Evolutionary conservation across 306 rosid species (phyloP).

Genomic region (Fragaria vesca): DNA sequence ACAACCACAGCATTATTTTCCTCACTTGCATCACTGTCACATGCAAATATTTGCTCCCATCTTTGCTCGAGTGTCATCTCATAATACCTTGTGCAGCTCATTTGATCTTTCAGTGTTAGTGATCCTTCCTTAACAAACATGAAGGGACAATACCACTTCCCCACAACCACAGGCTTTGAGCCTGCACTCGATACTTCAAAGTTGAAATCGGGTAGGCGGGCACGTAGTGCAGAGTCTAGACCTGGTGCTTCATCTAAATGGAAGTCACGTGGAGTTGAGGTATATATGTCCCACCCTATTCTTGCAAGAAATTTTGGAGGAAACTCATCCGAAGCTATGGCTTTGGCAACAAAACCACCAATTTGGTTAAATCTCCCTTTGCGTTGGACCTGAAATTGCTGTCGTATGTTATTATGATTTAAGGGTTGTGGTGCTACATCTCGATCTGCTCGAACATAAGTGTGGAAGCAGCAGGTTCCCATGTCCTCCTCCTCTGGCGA

Average conservation of each 20-base stretch:
- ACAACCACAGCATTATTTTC: slow-evolving; percentile 7
- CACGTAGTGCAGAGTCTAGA: slow-evolving; percentile 21
- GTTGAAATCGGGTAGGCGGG: slow-evolving; percentile 25
- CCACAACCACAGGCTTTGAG: slow-evolving; percentile 25
- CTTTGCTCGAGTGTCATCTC: slow-evolving; percentile 39
- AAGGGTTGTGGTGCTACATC: slow-evolving; percentile 33
- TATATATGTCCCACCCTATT: slow-evolving; percentile 19
- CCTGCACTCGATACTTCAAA: slow-evolving; percentile 7
- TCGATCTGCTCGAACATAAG: slow-evolving; percentile 1
- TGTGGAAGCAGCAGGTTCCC: slow-evolving; percentile 42
- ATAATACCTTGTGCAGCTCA: slow-evolving; percentile 21
- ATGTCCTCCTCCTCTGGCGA: slow-evolving; percentile 45
- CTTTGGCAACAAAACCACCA: slow-evolving; percentile 33
- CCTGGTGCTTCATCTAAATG: slow-evolving; percentile 33
- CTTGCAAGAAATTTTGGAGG: slow-evolving; percentile 32
- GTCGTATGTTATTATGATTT: slow-evolving; percentile 30
- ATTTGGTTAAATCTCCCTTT: neutral
- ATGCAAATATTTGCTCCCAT: slow-evolving; percentile 34
- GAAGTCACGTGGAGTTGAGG: slow-evolving; percentile 14
- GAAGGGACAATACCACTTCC: slow-evolving; percentile 41
- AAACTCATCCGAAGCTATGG: slow-evolving; percentile 21
- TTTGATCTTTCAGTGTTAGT: slow-evolving; percentile 8
- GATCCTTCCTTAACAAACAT: slow-evolving; percentile 30
- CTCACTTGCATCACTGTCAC: slow-evolving; percentile 1
- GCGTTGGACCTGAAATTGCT: slow-evolving; percentile 24